phyloP scores from a whole-genome alignment of 2,329 filamentous ascomycete species.

The Monilinia fructicola region DNA sequence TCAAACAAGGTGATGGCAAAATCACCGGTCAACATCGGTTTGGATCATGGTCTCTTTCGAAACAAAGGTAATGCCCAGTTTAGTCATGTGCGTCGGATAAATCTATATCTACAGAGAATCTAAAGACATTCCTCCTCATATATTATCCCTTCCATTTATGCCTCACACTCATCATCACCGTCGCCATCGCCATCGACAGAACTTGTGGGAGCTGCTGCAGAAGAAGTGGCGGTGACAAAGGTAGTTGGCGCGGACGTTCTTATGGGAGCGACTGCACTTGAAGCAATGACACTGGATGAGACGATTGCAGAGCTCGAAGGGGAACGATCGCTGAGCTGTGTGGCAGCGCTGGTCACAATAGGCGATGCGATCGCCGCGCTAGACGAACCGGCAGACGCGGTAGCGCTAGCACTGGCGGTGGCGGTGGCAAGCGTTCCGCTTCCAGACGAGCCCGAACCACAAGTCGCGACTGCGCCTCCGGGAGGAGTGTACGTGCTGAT shows the following conservation, averaged over 20 bases:
- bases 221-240: neutral
- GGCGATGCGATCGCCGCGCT: neutral
- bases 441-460: slow-evolving; percentile 5
- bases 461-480: slow-evolving; percentile 31
- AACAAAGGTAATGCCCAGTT: neutral
- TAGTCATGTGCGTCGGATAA: neutral
- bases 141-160: neutral
- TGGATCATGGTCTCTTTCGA: neutral
- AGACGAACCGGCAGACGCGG: neutral
- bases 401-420: neutral
- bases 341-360: too few relatives aligned
- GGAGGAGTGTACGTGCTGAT: slow-evolving; percentile 31
- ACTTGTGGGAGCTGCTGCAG: neutral
- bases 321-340: neutral
- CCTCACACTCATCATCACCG: slow-evolving; percentile 16
- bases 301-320: neutral
- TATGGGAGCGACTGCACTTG: neutral
- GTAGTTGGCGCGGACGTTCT: neutral
- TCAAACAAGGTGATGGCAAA: neutral
- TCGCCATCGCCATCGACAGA: neutral
- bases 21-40: neutral
- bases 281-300: neutral
- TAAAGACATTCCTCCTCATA: neutral
- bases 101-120: slow-evolving; percentile 20
- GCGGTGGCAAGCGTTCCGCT: neutral